Evolutionary conservation across 495 filamentous ascomycete species (phyloP).

Genomic region (Articulospora tetracladia): DNA sequence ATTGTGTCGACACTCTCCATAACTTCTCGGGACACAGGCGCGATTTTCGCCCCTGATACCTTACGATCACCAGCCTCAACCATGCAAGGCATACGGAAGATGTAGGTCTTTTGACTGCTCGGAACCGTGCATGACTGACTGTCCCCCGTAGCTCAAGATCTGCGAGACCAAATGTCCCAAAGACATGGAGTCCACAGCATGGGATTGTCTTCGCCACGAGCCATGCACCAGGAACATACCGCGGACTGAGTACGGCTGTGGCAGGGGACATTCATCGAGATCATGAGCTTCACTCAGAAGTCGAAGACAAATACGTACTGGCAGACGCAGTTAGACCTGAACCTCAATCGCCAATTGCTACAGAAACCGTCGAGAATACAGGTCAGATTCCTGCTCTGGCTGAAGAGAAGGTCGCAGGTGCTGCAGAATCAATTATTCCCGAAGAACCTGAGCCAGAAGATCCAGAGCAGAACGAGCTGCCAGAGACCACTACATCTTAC

Average conservation of each 20-base stretch:
- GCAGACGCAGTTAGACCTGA: conserved; percentile 1
- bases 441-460: conserved; percentile 3
- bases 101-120: conserved; percentile 4
- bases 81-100: conserved; percentile 1
- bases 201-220: conserved; percentile 21
- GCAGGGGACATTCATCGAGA: conserved; percentile 6
- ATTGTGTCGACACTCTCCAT: conserved; percentile 10
- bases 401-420: not conserved
- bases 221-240: not conserved
- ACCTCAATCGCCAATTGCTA: not conserved
- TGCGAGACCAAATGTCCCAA: not conserved
- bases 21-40: conserved; percentile 6
- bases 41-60: conserved; percentile 1
- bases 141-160: not conserved
- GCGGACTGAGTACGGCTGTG: conserved; percentile 10
- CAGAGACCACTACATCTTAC: conserved; percentile 22
- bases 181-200: conserved; percentile 20
- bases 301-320: conserved; percentile 17
- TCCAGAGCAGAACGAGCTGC: conserved; percentile 14
- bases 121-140: conserved; percentile 2
- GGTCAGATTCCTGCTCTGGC: not conserved
- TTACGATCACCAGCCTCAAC: conserved; percentile 9
- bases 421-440: not conserved
- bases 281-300: conserved; percentile 2
- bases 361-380: not conserved